Percentiles rank a stretch among this genome's conserved stretches.
phyloP scores from a whole-genome alignment of 768 basidiomycete species.

The Suillus variegatus region DNA sequence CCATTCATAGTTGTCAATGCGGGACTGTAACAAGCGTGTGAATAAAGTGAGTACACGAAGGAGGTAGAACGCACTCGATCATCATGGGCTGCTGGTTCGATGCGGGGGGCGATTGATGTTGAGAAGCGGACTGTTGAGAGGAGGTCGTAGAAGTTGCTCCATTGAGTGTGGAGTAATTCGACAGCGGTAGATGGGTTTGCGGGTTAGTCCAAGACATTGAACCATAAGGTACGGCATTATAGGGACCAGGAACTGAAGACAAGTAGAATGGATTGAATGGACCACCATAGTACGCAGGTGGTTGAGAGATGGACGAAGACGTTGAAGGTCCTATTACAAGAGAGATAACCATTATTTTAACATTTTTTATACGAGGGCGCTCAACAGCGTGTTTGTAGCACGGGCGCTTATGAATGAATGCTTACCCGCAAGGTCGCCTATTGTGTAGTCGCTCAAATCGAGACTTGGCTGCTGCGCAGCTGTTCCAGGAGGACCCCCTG shows the following conservation, averaged over 20 bases:
- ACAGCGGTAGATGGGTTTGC: constrained; percentile 54
- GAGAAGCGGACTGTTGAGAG: constrained; percentile 29
- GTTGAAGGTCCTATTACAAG: constrained; percentile 37
- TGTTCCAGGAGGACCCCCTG: constrained; percentile 27
- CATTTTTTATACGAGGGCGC: constrained; percentile 3
- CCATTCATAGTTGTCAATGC: constrained; percentile 60
- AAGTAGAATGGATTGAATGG: constrained; percentile 45
- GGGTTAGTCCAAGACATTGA: constrained; percentile 46
- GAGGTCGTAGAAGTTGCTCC: constrained; percentile 59
- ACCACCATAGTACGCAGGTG: constrained; percentile 42
- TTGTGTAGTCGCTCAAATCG: constrained; percentile 45
- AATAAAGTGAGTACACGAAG: constrained; percentile 16
- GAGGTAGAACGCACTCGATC: constrained; percentile 61
- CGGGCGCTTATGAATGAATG: constrained; percentile 32
- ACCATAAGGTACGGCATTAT: constrained; percentile 58
- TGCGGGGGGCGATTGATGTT: constrained; percentile 28
- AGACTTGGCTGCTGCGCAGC: constrained; percentile 33
- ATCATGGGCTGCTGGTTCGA: constrained; percentile 45
- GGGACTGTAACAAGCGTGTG: constrained; percentile 43
- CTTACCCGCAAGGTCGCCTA: constrained; percentile 47
- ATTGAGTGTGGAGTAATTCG: constrained; percentile 76
- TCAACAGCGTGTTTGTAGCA: constrained; percentile 11
- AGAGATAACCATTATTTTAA: constrained; percentile 15
- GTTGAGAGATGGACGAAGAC: constrained; percentile 39
- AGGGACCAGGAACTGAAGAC: constrained; percentile 43